Conservation (phyloP, 495 filamentous ascomycete species). For the Penicillium lagena region DNA sequence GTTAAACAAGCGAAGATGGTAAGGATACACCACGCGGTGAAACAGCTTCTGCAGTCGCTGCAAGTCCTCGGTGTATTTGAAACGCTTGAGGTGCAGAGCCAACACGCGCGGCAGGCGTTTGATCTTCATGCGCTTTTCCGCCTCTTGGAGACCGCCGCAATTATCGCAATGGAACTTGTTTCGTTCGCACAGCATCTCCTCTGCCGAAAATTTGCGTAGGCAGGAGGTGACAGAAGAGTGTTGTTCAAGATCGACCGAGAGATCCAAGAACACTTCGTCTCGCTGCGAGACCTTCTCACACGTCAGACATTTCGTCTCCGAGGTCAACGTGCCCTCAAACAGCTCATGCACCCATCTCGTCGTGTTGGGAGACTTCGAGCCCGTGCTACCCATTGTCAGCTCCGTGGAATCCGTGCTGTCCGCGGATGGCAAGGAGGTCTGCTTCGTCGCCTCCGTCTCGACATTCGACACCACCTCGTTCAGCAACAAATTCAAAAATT, state of each 20-base stretch:
- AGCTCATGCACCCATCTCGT: slow-evolving; percentile 95
- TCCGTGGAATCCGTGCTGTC: slow-evolving; percentile 36
- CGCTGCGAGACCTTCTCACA: slow-evolving; percentile 93
- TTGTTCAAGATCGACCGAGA: slow-evolving; percentile 93
- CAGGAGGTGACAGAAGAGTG: slow-evolving; percentile 96
- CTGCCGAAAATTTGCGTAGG: slow-evolving; percentile 89
- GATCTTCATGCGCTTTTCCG: slow-evolving; percentile 98
- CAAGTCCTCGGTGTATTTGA: slow-evolving; percentile 96
- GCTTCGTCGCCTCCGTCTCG: slow-evolving; percentile 67
- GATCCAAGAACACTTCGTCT: slow-evolving; percentile 90
- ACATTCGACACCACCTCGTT: slow-evolving; percentile 95
- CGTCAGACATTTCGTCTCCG: slow-evolving; percentile 93
- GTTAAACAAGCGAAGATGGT: slow-evolving; percentile 93
- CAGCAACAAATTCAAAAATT: slow-evolving; percentile 91
- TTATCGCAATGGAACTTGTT: slow-evolving; percentile 99
- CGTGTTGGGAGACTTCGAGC: slow-evolving; percentile 42
- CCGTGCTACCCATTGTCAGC: slow-evolving; percentile 37
- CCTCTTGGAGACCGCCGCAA: slow-evolving; percentile 94
- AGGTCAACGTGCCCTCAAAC: slow-evolving; percentile 90
- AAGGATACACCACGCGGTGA: slow-evolving; percentile 94
- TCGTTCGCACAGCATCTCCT: slow-evolving; percentile 97
- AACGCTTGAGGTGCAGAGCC: slow-evolving; percentile 88
- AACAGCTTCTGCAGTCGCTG: slow-evolving; percentile 93
- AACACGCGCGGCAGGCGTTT: slow-evolving; percentile 89
- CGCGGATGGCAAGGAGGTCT: slow-evolving; percentile 27